These are phyloP conservation scores for Neonectria hederae DNA, from an alignment of 2,329 filamentous ascomycete genomes.

Conservation along the genomic window DNA sequence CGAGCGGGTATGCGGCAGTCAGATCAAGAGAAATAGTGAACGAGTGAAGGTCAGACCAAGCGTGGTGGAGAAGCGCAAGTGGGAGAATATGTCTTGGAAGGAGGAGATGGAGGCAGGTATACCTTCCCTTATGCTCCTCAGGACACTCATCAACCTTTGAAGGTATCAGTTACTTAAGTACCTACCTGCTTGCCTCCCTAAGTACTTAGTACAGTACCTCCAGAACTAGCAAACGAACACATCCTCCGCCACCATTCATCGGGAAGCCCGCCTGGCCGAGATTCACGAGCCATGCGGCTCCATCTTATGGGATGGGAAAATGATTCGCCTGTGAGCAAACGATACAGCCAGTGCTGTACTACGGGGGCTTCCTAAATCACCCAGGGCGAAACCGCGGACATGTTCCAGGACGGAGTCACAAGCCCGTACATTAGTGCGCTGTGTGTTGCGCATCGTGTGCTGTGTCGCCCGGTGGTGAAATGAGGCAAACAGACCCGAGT, in stretches of 20 bases:
- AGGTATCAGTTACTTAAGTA: too few species aligned
- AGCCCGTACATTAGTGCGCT: slow-evolving; percentile 21
- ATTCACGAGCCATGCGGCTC: neutral
- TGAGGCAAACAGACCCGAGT: slow-evolving; percentile 41
- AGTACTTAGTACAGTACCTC: neutral
- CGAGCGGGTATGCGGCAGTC: neutral
- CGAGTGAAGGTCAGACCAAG: neutral
- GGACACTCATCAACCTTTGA: too few species aligned
- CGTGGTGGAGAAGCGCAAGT: neutral
- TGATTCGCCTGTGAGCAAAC: slow-evolving; percentile 34
- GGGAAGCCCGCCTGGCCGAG: neutral
- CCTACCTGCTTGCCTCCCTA: neutral
- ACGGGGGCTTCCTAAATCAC: slow-evolving; percentile 28
- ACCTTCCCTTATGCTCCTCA: neutral
- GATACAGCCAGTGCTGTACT: slow-evolving; percentile 31
- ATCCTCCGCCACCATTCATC: neutral
- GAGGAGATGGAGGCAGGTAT: neutral
- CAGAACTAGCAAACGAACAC: neutral
- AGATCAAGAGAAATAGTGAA: neutral
- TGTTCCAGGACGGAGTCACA: slow-evolving; percentile 31
- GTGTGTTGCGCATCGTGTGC: slow-evolving; percentile 17
- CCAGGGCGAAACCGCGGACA: slow-evolving; percentile 29
- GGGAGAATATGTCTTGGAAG: neutral
- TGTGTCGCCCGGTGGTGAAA: slow-evolving; percentile 32
- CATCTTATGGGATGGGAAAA: slow-evolving; percentile 12